Conservation (phyloP, 192 early-diverging fungal species). For the Pilaira anomala region DNA sequence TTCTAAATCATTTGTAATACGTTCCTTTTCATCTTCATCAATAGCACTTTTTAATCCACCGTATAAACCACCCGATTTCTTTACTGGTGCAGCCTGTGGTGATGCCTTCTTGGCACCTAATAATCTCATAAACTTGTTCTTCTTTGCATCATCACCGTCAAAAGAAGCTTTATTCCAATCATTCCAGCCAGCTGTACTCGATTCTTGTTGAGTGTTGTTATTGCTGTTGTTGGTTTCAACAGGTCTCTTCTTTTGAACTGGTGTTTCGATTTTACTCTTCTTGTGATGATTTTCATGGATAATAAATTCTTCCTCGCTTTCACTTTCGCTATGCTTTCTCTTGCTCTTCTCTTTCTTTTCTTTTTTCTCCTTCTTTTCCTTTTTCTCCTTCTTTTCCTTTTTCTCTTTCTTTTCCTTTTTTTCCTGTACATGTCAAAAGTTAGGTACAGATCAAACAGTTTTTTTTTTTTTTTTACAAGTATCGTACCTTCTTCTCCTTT, state of each 20-base stretch:
- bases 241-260: not conserved
- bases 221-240: not conserved
- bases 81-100: slow-evolving; percentile 17
- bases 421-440: slow-evolving; percentile 1
- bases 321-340: slow-evolving; percentile 15
- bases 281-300: slow-evolving; percentile 1
- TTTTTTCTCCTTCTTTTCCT: slow-evolving; percentile 22
- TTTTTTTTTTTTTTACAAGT: slow-evolving; percentile 9
- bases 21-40: slow-evolving; percentile 44
- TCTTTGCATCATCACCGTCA: slow-evolving; percentile 48
- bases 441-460: slow-evolving; percentile 28
- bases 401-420: slow-evolving; percentile 40
- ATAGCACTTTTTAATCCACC: slow-evolving; percentile 49
- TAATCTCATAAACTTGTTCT: slow-evolving; percentile 62
- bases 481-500: slow-evolving; percentile 27
- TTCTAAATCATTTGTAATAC: slow-evolving; percentile 53
- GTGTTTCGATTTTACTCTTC: slow-evolving; percentile 3
- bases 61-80: slow-evolving; percentile 36
- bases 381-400: slow-evolving; percentile 22
- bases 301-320: slow-evolving; percentile 4
- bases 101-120: slow-evolving; percentile 55
- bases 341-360: slow-evolving; percentile 32
- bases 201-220: not conserved
- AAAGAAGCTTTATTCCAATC: slow-evolving; percentile 62
- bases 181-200: slow-evolving; percentile 49